These are phyloP conservation scores for Acacia crassicarpa DNA, from an alignment of 306 rosid genomes.

Conservation along the genomic window DNA sequence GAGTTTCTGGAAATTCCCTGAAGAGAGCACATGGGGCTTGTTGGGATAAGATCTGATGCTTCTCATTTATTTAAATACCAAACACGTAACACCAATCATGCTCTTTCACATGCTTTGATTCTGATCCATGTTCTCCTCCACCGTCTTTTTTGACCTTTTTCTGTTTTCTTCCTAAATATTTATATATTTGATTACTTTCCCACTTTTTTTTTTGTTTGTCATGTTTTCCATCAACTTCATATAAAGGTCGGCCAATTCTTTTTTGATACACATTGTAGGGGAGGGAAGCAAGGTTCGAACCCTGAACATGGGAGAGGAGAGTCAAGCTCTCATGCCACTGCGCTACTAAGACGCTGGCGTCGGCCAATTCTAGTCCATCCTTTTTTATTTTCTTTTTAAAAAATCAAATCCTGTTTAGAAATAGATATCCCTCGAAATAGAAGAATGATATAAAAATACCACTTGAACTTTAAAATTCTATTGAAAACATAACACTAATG, in stretches of 20 bases:
- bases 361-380: not conserved
- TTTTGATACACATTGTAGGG: too few relatives aligned
- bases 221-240: not conserved
- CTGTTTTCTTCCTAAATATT: not conserved
- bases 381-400: not conserved
- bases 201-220: not conserved
- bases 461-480: too few relatives aligned
- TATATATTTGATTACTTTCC: not conserved
- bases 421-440: not conserved
- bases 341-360: too few relatives aligned
- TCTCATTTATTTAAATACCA: not conserved
- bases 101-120: not conserved
- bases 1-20: constrained; percentile 9
- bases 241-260: not conserved
- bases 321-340: too few relatives aligned
- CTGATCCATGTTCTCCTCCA: constrained; percentile 2
- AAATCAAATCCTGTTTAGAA: not conserved
- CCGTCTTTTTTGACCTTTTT: not conserved
- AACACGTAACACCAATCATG: not conserved
- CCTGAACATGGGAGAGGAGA: too few relatives aligned
- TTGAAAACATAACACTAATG: too few relatives aligned
- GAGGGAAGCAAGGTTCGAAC: too few relatives aligned
- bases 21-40: constrained; percentile 46
- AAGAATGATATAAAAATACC: too few relatives aligned
- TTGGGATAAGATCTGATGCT: constrained; percentile 27